These are phyloP conservation scores for Tuber umbilicatum DNA, from an alignment of 495 filamentous ascomycete species.

Conservation along the genomic window DNA sequence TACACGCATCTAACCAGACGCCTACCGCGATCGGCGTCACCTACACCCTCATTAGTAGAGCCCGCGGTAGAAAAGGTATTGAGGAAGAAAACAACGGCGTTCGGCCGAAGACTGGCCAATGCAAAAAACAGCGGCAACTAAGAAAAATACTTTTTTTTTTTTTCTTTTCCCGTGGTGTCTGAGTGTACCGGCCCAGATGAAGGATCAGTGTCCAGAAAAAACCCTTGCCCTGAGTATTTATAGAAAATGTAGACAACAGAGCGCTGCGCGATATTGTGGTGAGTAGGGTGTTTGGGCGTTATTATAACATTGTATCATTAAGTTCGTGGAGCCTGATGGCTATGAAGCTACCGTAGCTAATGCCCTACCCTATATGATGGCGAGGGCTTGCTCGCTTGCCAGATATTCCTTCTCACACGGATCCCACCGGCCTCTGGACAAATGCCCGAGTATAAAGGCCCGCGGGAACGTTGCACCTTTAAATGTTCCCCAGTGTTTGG, in stretches of 20 bases:
- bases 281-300: not conserved
- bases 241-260: not conserved
- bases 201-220: not conserved
- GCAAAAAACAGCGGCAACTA: not conserved
- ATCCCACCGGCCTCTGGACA: too few species aligned
- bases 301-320: too few species aligned
- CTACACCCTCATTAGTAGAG: not conserved
- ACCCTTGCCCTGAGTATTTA: slow-evolving; percentile 1
- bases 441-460: too few species aligned
- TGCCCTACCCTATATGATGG: too few species aligned
- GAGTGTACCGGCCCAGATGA: not conserved
- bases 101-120: not conserved
- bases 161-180: not conserved
- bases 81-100: not conserved
- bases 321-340: too few species aligned
- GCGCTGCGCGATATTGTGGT: not conserved
- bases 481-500: not conserved
- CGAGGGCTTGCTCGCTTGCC: too few species aligned
- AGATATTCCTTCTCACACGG: too few species aligned
- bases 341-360: too few species aligned
- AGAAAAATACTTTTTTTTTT: not conserved
- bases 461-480: too few species aligned
- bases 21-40: not conserved
- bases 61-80: not conserved
- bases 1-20: not conserved